Evolutionary conservation across 768 basidiomycete genomes (phyloP).

Genomic region (Kwoniella bestiolae): DNA sequence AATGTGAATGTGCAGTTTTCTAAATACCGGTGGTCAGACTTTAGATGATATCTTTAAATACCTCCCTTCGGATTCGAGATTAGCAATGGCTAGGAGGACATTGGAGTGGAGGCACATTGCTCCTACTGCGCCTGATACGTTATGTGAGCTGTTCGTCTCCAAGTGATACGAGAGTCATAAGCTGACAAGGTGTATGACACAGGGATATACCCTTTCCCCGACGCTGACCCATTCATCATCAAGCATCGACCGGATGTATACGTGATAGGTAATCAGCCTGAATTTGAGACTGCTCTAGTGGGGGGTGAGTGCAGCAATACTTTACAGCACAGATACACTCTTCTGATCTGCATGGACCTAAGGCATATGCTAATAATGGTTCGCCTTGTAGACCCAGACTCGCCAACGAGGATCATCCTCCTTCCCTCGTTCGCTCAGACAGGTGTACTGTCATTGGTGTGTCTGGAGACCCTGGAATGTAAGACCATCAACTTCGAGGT

Average conservation of each 20-base stretch:
- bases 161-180: no score
- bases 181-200: not conserved
- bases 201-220: conserved; percentile 93
- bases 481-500: conserved; percentile 55
- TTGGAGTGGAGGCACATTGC: conserved; percentile 94
- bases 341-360: no score
- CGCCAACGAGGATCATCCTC: conserved; percentile 68
- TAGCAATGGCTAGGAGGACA: conserved; percentile 76
- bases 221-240: conserved; percentile 86
- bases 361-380: no score
- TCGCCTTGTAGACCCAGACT: conserved; percentile 29
- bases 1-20: conserved; percentile 63
- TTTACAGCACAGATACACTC: not conserved
- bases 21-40: conserved; percentile 90
- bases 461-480: conserved; percentile 71
- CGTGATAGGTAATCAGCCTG: conserved; percentile 86
- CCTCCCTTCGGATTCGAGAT: conserved; percentile 67
- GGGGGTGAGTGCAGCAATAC: conserved; percentile 50
- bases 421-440: conserved; percentile 80
- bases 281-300: conserved; percentile 76
- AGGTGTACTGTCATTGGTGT: conserved; percentile 77
- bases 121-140: conserved; percentile 97
- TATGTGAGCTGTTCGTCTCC: conserved; percentile 68
- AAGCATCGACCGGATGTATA: conserved; percentile 86
- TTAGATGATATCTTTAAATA: conserved; percentile 96